Conservation (phyloP, 208 protist species). For the Acanthamoeba sp. region DNA sequence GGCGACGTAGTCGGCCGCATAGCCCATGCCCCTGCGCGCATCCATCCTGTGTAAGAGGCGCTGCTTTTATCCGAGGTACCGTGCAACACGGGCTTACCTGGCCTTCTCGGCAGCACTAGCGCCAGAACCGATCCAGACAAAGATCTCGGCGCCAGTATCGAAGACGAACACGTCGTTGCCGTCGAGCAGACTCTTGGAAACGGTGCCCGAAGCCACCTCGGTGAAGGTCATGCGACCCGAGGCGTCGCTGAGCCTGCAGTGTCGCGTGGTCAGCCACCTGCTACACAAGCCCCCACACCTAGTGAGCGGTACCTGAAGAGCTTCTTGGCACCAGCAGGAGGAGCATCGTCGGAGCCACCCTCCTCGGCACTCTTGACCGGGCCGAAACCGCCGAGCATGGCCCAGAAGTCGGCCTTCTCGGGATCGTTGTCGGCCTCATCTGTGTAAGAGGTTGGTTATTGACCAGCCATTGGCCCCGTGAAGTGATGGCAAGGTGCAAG, state of each 20-base stretch:
- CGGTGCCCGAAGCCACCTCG: not conserved
- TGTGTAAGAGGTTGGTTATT: too few species aligned
- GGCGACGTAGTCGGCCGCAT: not conserved
- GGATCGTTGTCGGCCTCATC: conserved; percentile 1
- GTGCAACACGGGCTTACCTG: not conserved
- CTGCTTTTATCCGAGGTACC: too few species aligned
- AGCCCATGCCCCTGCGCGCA: conserved; percentile 36
- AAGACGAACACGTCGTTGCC: conserved; percentile 77
- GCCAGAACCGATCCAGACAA: conserved; percentile 79
- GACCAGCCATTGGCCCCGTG: too few species aligned
- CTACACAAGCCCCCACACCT: too few species aligned
- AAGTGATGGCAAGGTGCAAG: too few species aligned
- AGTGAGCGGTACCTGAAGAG: conserved; percentile 30
- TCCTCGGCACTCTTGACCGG: conserved; percentile 4
- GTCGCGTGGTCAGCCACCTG: too few species aligned
- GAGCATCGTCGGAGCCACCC: not conserved
- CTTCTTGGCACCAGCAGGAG: not conserved
- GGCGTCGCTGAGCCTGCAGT: conserved; percentile 28
- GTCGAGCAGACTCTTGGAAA: not conserved
- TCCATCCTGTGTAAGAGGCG: too few species aligned
- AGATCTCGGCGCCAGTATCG: conserved; percentile 79
- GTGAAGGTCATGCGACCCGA: conserved; percentile 12
- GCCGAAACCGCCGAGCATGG: conserved; percentile 43
- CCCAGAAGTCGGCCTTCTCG: conserved; percentile 39
- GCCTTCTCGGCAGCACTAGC: not conserved